Conservation (phyloP, 495 filamentous ascomycete species). For the Hyaloscypha finlandica region DNA sequence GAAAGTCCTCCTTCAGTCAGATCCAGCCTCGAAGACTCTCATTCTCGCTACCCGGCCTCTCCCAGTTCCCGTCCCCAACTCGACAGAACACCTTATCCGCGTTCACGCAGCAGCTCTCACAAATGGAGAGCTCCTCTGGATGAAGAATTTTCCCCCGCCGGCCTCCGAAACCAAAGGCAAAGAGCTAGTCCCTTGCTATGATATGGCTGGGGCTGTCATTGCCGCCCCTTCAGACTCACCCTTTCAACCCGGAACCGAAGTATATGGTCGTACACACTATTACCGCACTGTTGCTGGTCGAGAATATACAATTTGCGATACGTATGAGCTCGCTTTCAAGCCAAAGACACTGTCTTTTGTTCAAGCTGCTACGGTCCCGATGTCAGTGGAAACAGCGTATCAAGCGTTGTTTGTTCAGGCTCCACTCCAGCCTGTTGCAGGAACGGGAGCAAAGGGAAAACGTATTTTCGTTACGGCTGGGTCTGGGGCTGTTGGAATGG, state of each 20-base stretch:
- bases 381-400: constrained; percentile 57
- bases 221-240: constrained; percentile 48
- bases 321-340: constrained; percentile 51
- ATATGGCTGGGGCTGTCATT: constrained; percentile 56
- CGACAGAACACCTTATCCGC: constrained; percentile 58
- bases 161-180: constrained; percentile 13
- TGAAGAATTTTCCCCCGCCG: constrained; percentile 36
- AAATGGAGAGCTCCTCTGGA: constrained; percentile 55
- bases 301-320: constrained; percentile 51
- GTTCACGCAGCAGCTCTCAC: constrained; percentile 58
- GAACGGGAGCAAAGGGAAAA: constrained; percentile 35
- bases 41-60: constrained; percentile 31
- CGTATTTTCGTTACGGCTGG: constrained; percentile 53
- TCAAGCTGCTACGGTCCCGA: constrained; percentile 54
- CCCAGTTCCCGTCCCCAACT: constrained; percentile 33
- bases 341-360: constrained; percentile 48
- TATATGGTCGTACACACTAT: constrained; percentile 53
- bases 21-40: constrained; percentile 9
- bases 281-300: constrained; percentile 52
- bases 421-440: constrained; percentile 32
- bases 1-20: constrained; percentile 21
- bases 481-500: constrained; percentile 52
- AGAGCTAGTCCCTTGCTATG: constrained; percentile 54
- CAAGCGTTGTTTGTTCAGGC: constrained; percentile 60
- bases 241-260: constrained; percentile 53